Evolutionary conservation across 371 early-diverging fungal species (phyloP), one percentile per base, ranked within the genome.

Genomic region (Scutellospora calospora): DNA sequence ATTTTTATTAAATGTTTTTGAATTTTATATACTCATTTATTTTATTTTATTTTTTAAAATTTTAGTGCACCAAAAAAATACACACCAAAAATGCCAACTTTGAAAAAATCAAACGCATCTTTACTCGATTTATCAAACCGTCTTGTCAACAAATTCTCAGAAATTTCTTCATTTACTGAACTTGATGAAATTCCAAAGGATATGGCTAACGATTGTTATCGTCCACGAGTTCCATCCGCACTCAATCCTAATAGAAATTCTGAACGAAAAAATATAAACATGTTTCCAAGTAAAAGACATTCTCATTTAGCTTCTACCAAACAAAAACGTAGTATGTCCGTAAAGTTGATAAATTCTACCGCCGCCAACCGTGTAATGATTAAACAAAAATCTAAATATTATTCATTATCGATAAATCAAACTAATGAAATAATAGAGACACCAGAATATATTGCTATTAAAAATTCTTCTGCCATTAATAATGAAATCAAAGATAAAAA

Each of bases 211-310:
- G 25, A 59, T 59, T 25, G 14, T 59, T 59, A 51, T 52, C 31
- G 54, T 33, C 54, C 73, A 20, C 18, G 5, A 33, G 20, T 72
- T 31, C 14, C 73, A 52, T 72, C 73, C 27, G 27, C 73, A 20
- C 73, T 72, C 31, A 51, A 29, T 31, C 54, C 18, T 52, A 72
- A 54, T 27, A 25, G 73, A 51, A 1, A 49, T 0, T 9, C 8
- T 4, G 54, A 72, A 29, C 25, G 54, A 29, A 52, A 72, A 45
- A 27, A 27, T 20, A 9, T 33, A 5, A n/a, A 69, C 25, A 5
- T 2, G 12, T 33, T 9, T 54, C 73, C 73, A 52, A 72, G 73
- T 31, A 72, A 72, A 72, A 33, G 73, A 38, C 16, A 72, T 54
- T 72, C 33, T 51, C 25, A n/a, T 25, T 20, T 14, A 8, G 52